Base-by-base conservation (phyloP, 768 basidiomycete genomes). In the Termitomyces sp. region DNA sequence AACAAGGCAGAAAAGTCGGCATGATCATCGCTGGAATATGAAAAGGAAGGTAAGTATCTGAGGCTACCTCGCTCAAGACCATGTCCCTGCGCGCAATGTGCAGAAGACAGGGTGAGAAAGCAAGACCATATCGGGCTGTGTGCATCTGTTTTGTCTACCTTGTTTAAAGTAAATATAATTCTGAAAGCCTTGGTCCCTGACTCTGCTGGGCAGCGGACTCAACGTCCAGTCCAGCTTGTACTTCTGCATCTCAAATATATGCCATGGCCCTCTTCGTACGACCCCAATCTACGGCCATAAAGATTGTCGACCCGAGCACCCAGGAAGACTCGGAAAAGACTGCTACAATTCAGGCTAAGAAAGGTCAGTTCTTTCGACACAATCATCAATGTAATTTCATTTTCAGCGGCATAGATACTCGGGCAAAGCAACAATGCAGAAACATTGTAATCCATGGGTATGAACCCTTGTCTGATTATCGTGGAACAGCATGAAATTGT, bases 361-460 rank as follows among this genome's bases (percentile, higher is more conserved):
- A 84, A 74, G 84, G 85, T 85, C 63, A 65, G 76, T 77, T 60
- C 48, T 54, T 60, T 29, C 45, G 15, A 43, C 16, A 23, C 12
- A 7, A 38, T 49, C 31, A 46, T 31, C 16, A 16, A 20, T 43
- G 12, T 50, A 31, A 50, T 43, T 38, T 50, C 40, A 42, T 52
- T 54, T 47, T 53, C 44, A 50, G 43, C 39, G 39, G 22, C 31
- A 20, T 64, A 89, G 88, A 90, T 72, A 76, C 82, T 43, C 13
- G 85, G 86, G 68, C 82, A 88, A 51, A 56, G 41, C 56, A 60
- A 50, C 88, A 94, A 64, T 97, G 94, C 72, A 85, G 90, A 66
- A 96, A 97, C 75, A 84, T 94, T 49, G 75, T 89, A 68, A 94
- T 96, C 59, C 89, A 94, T 66, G 94, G 94, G 93, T 94, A 72